phyloP scores from a whole-genome alignment of 768 basidiomycete species.

The Multifurca ochricompacta region DNA sequence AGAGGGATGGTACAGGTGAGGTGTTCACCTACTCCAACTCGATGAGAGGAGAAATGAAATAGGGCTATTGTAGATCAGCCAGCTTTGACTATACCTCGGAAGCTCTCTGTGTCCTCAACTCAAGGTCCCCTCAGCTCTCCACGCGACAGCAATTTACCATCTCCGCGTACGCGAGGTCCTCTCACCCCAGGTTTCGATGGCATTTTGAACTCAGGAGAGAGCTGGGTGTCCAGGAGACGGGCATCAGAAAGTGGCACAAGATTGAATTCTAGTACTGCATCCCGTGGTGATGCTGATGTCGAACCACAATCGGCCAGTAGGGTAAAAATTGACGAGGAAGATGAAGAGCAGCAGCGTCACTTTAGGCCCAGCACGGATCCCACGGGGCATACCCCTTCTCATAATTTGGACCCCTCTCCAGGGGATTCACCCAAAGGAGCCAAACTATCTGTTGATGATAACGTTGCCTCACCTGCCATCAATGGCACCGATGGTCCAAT shows the following conservation, averaged over 20 bases:
- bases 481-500: conserved; percentile 3
- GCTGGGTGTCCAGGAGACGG: conserved; percentile 60
- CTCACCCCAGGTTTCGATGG: conserved; percentile 62
- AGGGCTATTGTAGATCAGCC: conserved; percentile 44
- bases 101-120: conserved; percentile 58
- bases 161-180: conserved; percentile 57
- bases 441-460: not conserved
- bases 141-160: conserved; percentile 51
- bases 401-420: not conserved
- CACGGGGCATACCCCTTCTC: not conserved
- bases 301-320: conserved; percentile 36
- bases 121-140: conserved; percentile 49
- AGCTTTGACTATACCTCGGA: conserved; percentile 48
- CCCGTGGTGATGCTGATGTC: conserved; percentile 35
- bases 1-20: conserved; percentile 65
- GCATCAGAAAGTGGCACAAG: conserved; percentile 50
- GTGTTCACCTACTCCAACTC: conserved; percentile 1
- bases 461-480: not conserved
- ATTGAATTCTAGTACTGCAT: conserved; percentile 28
- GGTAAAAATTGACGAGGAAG: conserved; percentile 53
- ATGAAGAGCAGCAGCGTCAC: conserved; percentile 30
- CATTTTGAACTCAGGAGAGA: conserved; percentile 57
- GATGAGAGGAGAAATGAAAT: not conserved
- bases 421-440: not conserved
- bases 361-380: not conserved